A percentile compares a stretch with the other conserved stretches of the same genome.
phyloP scores from a whole-genome alignment of 495 filamentous ascomycete genomes.

The Aspergillus leporis region DNA sequence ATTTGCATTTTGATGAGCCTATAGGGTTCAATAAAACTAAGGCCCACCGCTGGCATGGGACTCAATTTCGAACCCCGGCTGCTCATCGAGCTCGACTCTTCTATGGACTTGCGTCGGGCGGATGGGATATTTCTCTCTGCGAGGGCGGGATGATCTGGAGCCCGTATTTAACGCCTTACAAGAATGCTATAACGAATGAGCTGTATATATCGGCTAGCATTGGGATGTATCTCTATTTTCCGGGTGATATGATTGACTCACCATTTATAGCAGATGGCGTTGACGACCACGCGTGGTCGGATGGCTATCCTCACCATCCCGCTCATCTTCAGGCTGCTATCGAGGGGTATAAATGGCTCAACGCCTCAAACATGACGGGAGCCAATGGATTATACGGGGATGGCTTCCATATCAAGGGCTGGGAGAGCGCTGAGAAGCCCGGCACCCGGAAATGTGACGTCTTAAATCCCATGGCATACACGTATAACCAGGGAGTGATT shows the following conservation, averaged over 20 bases:
- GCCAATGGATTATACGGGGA: conserved; percentile 76
- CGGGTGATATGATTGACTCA: conserved; percentile 70
- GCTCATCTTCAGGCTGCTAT: conserved; percentile 69
- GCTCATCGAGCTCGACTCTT: conserved; percentile 87
- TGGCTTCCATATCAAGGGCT: conserved; percentile 84
- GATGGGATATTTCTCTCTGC: conserved; percentile 84
- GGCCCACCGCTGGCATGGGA: conserved; percentile 64
- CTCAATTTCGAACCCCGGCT: conserved; percentile 73
- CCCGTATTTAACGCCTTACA: conserved; percentile 79
- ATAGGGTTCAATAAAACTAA: conserved; percentile 14
- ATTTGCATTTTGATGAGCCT: conserved; percentile 48
- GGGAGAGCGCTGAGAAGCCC: conserved; percentile 44
- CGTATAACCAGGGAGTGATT: conserved; percentile 96
- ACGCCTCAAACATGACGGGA: conserved; percentile 78
- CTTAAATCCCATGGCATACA: conserved; percentile 86
- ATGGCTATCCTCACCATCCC: conserved; percentile 56
- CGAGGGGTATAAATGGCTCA: conserved; percentile 81
- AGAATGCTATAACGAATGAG: conserved; percentile 97
- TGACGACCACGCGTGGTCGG: conserved; percentile 12
- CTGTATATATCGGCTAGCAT: conserved; percentile 82
- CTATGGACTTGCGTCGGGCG: conserved; percentile 75
- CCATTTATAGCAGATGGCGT: conserved; percentile 54
- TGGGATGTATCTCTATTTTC: conserved; percentile 89
- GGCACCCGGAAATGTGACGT: conserved; percentile 66
- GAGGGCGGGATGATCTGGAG: conserved; percentile 94